Percentiles rank a stretch among this genome's conserved stretches.
Evolutionary conservation across 495 filamentous ascomycete genomes (phyloP).

Genomic region (Elasticomyces elasticus): DNA sequence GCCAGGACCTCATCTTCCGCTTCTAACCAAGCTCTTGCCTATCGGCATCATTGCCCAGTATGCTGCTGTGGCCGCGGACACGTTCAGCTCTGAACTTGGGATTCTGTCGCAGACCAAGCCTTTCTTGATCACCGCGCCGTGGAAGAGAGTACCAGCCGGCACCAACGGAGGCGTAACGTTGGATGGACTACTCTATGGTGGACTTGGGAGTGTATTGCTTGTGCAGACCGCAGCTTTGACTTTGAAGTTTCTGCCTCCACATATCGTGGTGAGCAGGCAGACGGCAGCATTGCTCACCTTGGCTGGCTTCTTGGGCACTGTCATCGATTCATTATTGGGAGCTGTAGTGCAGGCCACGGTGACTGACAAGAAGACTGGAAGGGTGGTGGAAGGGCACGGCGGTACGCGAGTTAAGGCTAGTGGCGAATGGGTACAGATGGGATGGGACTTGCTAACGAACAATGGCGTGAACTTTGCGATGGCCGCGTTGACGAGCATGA

Average conservation of each 20-base stretch:
- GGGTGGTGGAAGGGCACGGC: conserved; percentile 80
- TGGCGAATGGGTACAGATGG: conserved; percentile 39
- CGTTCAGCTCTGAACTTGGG: conserved; percentile 89
- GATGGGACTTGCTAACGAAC: conserved; percentile 74
- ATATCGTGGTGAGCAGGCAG: conserved; percentile 48
- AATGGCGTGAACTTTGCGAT: conserved; percentile 89
- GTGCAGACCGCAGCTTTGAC: conserved; percentile 49
- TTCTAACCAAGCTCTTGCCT: conserved; percentile 31
- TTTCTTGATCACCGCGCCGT: conserved; percentile 76
- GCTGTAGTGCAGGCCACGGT: conserved; percentile 81
- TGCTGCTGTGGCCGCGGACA: conserved; percentile 83
- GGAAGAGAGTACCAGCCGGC: conserved; percentile 68
- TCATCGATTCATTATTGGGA: conserved; percentile 80
- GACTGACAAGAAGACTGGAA: conserved; percentile 68
- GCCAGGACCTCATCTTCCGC: conserved; percentile 7
- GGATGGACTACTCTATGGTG: conserved; percentile 60
- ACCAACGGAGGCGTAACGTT: conserved; percentile 87
- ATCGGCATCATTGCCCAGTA: conserved; percentile 50
- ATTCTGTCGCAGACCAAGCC: conserved; percentile 71
- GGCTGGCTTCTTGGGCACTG: conserved; percentile 66
- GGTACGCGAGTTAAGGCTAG: conserved; percentile 57
- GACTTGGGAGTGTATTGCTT: conserved; percentile 63
- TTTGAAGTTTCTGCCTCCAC: conserved; percentile 46
- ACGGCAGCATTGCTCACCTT: conserved; percentile 49
- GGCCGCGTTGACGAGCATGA: conserved; percentile 70